These are phyloP conservation scores for Cruciata laevipes DNA, from an alignment of 257 asterid species.

Conservation along the genomic window DNA sequence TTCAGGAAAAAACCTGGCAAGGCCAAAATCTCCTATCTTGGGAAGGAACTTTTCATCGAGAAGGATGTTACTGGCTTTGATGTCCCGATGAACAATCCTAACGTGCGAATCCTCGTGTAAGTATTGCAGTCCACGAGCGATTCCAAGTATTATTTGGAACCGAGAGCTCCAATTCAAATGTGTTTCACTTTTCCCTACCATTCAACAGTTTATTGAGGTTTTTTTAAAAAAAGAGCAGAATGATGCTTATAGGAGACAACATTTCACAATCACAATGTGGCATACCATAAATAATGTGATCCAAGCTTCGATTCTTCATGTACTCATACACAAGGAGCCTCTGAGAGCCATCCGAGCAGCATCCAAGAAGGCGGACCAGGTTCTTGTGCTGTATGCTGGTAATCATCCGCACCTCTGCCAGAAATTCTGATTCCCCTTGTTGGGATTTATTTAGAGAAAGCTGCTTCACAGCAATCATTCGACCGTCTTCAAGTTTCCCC, in stretches of 20 bases:
- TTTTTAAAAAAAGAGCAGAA: background rate
- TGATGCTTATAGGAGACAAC: background rate
- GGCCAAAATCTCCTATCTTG: slow-evolving; percentile 75
- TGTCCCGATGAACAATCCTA: slow-evolving; percentile 76
- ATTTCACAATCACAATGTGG: no score
- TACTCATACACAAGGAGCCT: slow-evolving; percentile 73
- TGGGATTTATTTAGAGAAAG: slow-evolving; percentile 58
- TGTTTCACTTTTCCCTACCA: slow-evolving; percentile 42
- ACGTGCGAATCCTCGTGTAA: slow-evolving; percentile 77
- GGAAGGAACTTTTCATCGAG: slow-evolving; percentile 71
- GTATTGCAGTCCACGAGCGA: slow-evolving; percentile 78
- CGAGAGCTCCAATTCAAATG: slow-evolving; percentile 60
- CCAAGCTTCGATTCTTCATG: slow-evolving; percentile 75
- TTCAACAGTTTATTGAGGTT: background rate
- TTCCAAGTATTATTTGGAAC: slow-evolving; percentile 64
- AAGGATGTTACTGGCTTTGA: slow-evolving; percentile 80
- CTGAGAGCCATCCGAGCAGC: slow-evolving; percentile 71
- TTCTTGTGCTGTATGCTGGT: slow-evolving; percentile 82
- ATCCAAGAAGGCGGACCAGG: slow-evolving; percentile 69
- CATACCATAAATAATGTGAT: slow-evolving; percentile 61
- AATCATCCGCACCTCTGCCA: slow-evolving; percentile 61
- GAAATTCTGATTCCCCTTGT: slow-evolving; percentile 76
- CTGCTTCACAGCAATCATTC: slow-evolving; percentile 55
- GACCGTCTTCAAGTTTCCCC: slow-evolving; percentile 68
- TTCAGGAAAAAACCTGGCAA: slow-evolving; percentile 84